A percentile compares a stretch with the other conserved stretches of the same genome.
Evolutionary conservation across 768 basidiomycete genomes (phyloP).

Genomic region (Arthromyces matolae): DNA sequence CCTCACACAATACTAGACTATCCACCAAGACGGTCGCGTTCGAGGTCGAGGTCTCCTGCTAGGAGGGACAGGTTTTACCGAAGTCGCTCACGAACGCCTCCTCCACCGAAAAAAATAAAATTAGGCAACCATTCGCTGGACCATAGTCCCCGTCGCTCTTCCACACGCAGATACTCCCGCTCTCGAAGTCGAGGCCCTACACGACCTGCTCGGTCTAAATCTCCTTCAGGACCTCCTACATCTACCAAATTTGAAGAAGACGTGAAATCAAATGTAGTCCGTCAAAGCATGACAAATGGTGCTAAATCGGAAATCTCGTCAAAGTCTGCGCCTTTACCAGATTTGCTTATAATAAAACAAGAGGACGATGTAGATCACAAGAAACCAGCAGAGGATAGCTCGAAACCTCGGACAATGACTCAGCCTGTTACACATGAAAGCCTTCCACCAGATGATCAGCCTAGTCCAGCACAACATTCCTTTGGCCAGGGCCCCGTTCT

Average conservation of each 20-base stretch:
- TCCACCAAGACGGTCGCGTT: constrained; percentile 14
- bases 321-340: not conserved
- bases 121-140: constrained; percentile 28
- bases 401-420: not conserved
- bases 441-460: not conserved
- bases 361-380: not conserved
- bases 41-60: constrained; percentile 21
- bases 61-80: constrained; percentile 24
- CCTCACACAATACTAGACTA: not conserved
- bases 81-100: constrained; percentile 23
- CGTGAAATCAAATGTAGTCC: not conserved
- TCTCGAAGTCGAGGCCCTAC: constrained; percentile 11
- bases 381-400: not conserved
- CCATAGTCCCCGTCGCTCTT: constrained; percentile 21
- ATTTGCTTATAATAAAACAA: not conserved
- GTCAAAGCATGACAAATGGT: not conserved
- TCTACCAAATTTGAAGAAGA: not conserved
- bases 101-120: constrained; percentile 17
- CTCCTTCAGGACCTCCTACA: constrained; percentile 11
- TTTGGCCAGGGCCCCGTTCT: not conserved
- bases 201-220: constrained; percentile 9
- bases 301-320: not conserved
- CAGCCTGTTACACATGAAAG: not conserved
- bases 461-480: not conserved
- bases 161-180: constrained; percentile 11